Evolutionary conservation across 805 yeast genomes (phyloP).

Genomic region (Metschnikowia chrysomelidarum): DNA sequence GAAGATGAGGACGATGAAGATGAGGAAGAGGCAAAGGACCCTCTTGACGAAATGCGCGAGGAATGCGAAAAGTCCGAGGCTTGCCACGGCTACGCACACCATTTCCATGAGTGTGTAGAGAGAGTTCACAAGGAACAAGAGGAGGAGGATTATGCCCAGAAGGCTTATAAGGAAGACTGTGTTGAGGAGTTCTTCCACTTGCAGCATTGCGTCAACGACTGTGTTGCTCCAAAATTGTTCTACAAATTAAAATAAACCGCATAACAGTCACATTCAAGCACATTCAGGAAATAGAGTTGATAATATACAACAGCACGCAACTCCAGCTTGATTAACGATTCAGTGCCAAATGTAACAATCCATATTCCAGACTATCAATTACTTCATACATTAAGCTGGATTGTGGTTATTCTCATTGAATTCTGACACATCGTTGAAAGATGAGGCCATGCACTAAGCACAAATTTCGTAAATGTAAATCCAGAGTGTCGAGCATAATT

Average conservation of each 20-base stretch:
- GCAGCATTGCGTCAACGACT: conserved; percentile 88
- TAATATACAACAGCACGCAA: conserved; percentile 12
- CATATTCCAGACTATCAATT: too few species aligned
- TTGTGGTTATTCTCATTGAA: too few species aligned
- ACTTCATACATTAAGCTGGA: too few species aligned
- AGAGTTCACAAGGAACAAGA: conserved; percentile 88
- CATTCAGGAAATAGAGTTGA: conserved; percentile 14
- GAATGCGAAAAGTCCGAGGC: conserved; percentile 68
- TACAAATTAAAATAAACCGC: conserved; percentile 69
- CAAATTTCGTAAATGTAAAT: too few species aligned
- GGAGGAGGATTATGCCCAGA: conserved; percentile 78
- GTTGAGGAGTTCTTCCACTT: conserved; percentile 97
- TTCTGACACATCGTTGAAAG: too few species aligned
- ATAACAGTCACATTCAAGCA: conserved; percentile 14
- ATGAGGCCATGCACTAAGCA: too few species aligned
- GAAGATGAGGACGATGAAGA: conserved; percentile 47
- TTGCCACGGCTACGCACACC: conserved; percentile 77
- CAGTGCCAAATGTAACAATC: too few species aligned
- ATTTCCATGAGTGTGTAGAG: conserved; percentile 91
- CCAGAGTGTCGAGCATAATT: too few species aligned
- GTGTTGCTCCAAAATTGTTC: conserved; percentile 89
- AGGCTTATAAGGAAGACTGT: conserved; percentile 91
- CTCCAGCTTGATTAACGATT: too few species aligned
- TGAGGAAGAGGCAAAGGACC: conserved; percentile 18
- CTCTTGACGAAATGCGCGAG: conserved; percentile 27